Percentiles rank a stretch among this genome's conserved stretches.
These are phyloP conservation scores for Viola pubescens DNA, from an alignment of 441 rosid species.

Conservation along the genomic window DNA sequence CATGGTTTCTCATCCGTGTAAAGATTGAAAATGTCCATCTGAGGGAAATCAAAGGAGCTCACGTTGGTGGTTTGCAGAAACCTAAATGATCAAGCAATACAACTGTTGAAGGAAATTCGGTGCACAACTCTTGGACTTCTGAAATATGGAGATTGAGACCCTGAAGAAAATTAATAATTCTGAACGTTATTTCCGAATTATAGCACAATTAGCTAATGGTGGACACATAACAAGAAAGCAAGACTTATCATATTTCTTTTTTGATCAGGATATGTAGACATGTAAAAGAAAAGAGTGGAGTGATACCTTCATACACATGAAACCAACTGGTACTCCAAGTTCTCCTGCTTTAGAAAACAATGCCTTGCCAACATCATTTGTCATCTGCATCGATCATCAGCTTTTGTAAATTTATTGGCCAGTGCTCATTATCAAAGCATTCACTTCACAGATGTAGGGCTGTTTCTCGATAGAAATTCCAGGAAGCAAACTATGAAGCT, in stretches of 20 bases:
- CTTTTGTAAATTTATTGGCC: background rate
- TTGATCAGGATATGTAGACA: too few species aligned
- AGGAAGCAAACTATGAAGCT: too few species aligned
- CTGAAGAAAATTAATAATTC: slow-evolving; percentile 30
- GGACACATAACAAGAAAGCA: too few species aligned
- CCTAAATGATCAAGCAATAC: slow-evolving; percentile 80
- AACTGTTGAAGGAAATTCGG: slow-evolving; percentile 62
- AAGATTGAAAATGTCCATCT: slow-evolving; percentile 8
- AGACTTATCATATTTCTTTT: too few species aligned
- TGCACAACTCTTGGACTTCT: slow-evolving; percentile 75
- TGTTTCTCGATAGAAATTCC: too few species aligned
- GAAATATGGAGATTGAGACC: slow-evolving; percentile 68
- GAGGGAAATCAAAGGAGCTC: slow-evolving; percentile 20
- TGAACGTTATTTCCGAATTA: too few species aligned
- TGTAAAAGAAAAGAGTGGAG: background rate
- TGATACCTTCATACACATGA: slow-evolving; percentile 89
- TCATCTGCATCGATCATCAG: slow-evolving; percentile 49
- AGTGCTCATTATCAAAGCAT: too few species aligned
- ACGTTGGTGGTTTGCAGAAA: slow-evolving; percentile 81
- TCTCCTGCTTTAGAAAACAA: slow-evolving; percentile 87
- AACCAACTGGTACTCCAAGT: slow-evolving; percentile 80
- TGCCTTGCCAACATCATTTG: slow-evolving; percentile 73
- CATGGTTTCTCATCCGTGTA: background rate
- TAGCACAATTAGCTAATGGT: too few species aligned
- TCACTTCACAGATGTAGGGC: too few species aligned